Base-by-base conservation (phyloP, 257 asterid genomes). In the Oldenlandia corymbosa region DNA sequence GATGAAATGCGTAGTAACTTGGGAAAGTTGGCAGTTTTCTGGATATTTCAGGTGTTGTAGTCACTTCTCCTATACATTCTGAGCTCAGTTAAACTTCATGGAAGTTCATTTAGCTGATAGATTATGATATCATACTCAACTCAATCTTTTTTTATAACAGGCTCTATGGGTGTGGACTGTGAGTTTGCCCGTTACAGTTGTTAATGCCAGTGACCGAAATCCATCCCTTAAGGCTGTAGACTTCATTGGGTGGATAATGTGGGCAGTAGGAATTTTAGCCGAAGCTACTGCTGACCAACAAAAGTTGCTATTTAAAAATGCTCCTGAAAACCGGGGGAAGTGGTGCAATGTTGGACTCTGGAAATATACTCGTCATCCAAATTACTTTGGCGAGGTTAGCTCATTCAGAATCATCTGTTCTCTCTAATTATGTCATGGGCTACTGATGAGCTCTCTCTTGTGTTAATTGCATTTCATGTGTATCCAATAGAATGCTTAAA, bases 131-230 rank as follows among this genome's bases (percentile, higher is more conserved):
- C 58, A 55, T 66, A 43, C 59, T 41, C 36, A 47, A 54, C 46
- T 30, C 16, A 56, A 42, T 9, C 13, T 2, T 23, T 28, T 30
- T 23, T 46, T 27, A 45, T 68, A 24, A 68, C 83, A 92, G 96
- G 95, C 99, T 46, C 82, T 93, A 30, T 93, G 99, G 99, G 99
- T 93, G 39, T 93, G 99, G 99, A 85, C 92, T 58, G 99, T 90
- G 81, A 93, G 95, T 75, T 84, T 90, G 67, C 97, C 99, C 0
- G 82, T 93, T 71, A 93, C 99, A 61, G 55, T 93, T 76, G 95
- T 90, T 56, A 93, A 90, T 72, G 90, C 96, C 65, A 87, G 88
- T 53, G 73, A 76, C 37, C 76, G 77, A 47, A 68, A 84, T 46
- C 97, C 97, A 60, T 78, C 90, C 18, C 30, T 93, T 78, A 70